A percentile compares a stretch with the other conserved stretches of the same genome.
These are phyloP conservation scores for Diaporthe helianthi DNA, from an alignment of 2,329 filamentous ascomycete species.

Conservation along the genomic window DNA sequence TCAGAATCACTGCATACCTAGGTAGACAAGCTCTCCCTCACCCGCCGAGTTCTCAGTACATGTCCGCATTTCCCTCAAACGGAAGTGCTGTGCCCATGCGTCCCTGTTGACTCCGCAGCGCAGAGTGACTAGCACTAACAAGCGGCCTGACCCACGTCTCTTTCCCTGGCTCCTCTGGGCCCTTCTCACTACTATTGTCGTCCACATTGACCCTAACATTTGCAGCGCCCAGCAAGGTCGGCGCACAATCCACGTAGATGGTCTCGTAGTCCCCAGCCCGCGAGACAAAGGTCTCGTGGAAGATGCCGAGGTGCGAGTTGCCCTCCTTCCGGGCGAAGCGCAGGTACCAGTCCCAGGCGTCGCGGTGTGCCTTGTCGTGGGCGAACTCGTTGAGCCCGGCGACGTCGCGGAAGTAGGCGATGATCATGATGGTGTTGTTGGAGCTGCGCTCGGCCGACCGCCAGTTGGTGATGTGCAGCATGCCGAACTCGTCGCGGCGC, in stretches of 20 bases:
- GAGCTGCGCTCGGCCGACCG: constrained; percentile 43
- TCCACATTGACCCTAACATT: constrained; percentile 34
- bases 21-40: too few relatives aligned
- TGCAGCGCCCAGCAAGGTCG: constrained; percentile 45
- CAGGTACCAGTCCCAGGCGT: constrained; percentile 59
- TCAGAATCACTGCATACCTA: too few relatives aligned
- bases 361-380: constrained; percentile 54
- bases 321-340: constrained; percentile 38
- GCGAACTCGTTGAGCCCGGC: constrained; percentile 60
- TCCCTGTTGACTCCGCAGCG: constrained; percentile 45
- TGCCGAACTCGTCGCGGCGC: constrained; percentile 53
- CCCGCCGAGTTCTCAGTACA: not conserved
- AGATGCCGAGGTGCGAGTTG: constrained; percentile 54
- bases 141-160: constrained; percentile 45
- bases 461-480: constrained; percentile 43
- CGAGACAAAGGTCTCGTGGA: constrained; percentile 60
- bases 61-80: not conserved
- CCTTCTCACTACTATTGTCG: constrained; percentile 36
- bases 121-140: constrained; percentile 43
- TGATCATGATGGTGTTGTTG: constrained; percentile 48
- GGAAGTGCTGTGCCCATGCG: constrained; percentile 39
- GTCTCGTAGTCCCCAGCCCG: constrained; percentile 56
- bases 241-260: constrained; percentile 55
- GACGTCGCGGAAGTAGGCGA: constrained; percentile 59
- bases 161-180: constrained; percentile 37